phyloP scores from a whole-genome alignment of 805 yeast genomes.

The Hemisphaericaspora nanyangensis region DNA sequence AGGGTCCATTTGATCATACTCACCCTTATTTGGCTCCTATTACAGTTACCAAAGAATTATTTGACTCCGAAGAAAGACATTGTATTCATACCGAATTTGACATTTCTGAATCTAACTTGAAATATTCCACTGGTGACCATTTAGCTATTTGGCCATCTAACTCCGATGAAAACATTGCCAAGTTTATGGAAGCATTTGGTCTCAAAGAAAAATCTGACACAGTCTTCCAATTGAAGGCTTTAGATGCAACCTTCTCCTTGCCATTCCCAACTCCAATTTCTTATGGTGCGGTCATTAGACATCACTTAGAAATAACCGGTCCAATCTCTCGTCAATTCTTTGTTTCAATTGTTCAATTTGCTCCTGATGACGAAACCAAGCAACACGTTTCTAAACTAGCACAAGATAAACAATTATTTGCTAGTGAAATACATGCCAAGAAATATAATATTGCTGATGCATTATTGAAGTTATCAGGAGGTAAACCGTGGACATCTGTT shows the following conservation, averaged over 20 bases:
- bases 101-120: conserved; percentile 64
- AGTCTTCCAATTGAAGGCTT: conserved; percentile 60
- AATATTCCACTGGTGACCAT: conserved; percentile 94
- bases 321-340: conserved; percentile 88
- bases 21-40: conserved; percentile 84
- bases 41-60: conserved; percentile 60
- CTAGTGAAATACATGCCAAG: conserved; percentile 55
- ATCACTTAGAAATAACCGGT: conserved; percentile 88
- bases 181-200: conserved; percentile 61
- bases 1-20: conserved; percentile 74
- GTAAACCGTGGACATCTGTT: conserved; percentile 65
- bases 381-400: conserved; percentile 51
- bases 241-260: conserved; percentile 63
- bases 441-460: conserved; percentile 76
- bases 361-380: conserved; percentile 64
- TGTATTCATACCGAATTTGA: conserved; percentile 93
- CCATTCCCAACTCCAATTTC: conserved; percentile 82
- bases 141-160: conserved; percentile 94
- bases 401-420: conserved; percentile 66
- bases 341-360: conserved; percentile 69
- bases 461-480: conserved; percentile 56
- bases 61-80: conserved; percentile 58
- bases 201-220: conserved; percentile 48
- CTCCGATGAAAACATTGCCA: conserved; percentile 67
- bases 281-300: conserved; percentile 79